Percentiles rank a stretch among this genome's conserved stretches.
Conservation (phyloP, 2,329 filamentous ascomycete genomes). For the Neopestalotiopsis rosae region DNA sequence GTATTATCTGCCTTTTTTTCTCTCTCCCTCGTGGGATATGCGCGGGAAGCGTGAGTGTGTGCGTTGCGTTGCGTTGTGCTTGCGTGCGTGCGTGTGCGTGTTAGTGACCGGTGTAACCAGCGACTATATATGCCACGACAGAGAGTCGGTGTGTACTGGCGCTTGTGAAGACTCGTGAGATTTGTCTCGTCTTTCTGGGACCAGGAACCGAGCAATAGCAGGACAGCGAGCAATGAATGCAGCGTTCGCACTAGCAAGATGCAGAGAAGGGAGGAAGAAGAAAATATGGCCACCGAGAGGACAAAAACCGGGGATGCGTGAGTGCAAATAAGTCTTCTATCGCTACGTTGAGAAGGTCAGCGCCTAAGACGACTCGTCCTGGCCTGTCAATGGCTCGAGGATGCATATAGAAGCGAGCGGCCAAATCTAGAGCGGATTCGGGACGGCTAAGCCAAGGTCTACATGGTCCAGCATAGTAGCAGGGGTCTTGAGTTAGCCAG, state of each 20-base stretch:
- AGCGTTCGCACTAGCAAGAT: constrained; percentile 33
- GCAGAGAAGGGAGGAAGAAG: constrained; percentile 36
- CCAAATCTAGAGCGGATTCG: constrained; percentile 51
- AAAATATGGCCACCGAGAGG: constrained; percentile 27
- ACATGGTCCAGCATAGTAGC: constrained; percentile 39
- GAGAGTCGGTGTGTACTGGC: constrained; percentile 32
- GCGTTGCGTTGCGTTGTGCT: too few relatives aligned
- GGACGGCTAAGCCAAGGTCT: constrained; percentile 47
- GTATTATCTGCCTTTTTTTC: constrained; percentile 24
- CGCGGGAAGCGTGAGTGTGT: constrained; percentile 19
- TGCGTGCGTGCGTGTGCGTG: constrained; percentile 16
- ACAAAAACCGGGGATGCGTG: constrained; percentile 35
- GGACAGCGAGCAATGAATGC: constrained; percentile 23
- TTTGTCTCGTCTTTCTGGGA: constrained; percentile 22
- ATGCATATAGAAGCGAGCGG: constrained; percentile 45
- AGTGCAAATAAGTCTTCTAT: constrained; percentile 44
- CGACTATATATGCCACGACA: constrained; percentile 31
- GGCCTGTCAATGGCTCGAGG: constrained; percentile 48
- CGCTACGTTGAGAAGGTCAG: constrained; percentile 42
- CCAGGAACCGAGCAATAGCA: constrained; percentile 23
- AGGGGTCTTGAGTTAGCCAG: constrained; percentile 38
- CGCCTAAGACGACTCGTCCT: constrained; percentile 47
- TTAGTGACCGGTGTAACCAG: constrained; percentile 34
- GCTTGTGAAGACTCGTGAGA: constrained; percentile 33
- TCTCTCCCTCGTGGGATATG: constrained; percentile 36